Evolutionary conservation across 2,329 filamentous ascomycete genomes (phyloP).

Genomic region (Daldinia sp.): DNA sequence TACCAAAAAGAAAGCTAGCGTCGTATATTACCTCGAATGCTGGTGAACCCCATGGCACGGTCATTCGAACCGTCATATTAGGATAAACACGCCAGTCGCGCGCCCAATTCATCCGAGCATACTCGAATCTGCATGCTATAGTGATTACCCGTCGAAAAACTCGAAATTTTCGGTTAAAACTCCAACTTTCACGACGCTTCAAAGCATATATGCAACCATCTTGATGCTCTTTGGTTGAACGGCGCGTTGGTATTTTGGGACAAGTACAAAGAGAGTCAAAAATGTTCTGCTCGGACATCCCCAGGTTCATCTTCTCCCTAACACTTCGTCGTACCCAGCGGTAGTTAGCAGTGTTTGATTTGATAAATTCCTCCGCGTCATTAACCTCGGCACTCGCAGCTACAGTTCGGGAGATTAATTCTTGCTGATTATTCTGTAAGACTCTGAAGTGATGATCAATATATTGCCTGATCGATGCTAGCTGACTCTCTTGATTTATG

Average conservation of each 20-base stretch:
- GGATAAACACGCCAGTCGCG: slow-evolving; percentile 23
- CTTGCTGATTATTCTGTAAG: background rate
- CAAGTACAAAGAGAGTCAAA: slow-evolving; percentile 24
- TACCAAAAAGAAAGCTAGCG: background rate
- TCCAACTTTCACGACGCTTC: slow-evolving; percentile 7
- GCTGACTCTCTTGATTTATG: slow-evolving; percentile 4
- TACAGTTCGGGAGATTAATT: no score
- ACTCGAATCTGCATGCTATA: slow-evolving; percentile 8
- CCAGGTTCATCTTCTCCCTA: background rate
- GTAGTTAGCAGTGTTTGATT: background rate
- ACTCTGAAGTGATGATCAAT: background rate
- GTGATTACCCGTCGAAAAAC: slow-evolving; percentile 10
- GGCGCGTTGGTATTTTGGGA: background rate
- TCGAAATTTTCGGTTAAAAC: slow-evolving; percentile 1
- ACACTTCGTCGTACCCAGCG: background rate
- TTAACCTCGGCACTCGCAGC: background rate
- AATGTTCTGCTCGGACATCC: background rate
- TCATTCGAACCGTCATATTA: slow-evolving; percentile 21
- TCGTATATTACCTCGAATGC: background rate
- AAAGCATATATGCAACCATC: slow-evolving; percentile 20
- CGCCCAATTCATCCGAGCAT: slow-evolving; percentile 14
- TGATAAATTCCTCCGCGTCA: background rate
- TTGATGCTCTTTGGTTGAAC: slow-evolving; percentile 7
- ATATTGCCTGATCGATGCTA: background rate
- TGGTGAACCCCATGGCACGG: slow-evolving; percentile 14